A percentile compares a stretch with the other conserved stretches of the same genome.
Conservation (phyloP, 768 basidiomycete genomes). For the Rhodosporidiobolus sp. region DNA sequence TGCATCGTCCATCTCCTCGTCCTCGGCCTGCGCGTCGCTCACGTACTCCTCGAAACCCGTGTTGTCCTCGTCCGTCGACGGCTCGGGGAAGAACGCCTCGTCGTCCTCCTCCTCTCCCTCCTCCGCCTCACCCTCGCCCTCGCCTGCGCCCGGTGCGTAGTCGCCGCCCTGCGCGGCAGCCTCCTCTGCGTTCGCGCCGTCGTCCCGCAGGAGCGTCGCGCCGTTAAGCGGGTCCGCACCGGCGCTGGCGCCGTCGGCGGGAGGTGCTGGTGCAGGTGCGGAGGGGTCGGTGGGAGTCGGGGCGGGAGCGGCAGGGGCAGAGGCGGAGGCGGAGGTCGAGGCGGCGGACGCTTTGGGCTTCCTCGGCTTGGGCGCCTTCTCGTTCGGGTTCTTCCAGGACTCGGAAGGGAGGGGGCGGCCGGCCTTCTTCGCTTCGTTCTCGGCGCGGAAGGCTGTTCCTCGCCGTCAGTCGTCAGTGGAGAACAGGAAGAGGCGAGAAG, state of each 20-base stretch:
- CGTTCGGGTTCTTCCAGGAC: neutral
- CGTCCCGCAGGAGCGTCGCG: slow-evolving; percentile 38
- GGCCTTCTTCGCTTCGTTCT: slow-evolving; percentile 9
- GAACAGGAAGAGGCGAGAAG: neutral
- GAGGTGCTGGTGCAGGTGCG: neutral
- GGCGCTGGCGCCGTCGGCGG: neutral
- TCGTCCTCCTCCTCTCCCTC: slow-evolving; percentile 53
- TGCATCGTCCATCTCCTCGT: slow-evolving; percentile 3
- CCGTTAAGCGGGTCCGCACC: slow-evolving; percentile 62
- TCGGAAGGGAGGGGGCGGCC: neutral
- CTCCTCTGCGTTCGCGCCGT: slow-evolving; percentile 56
- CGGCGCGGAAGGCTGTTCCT: slow-evolving; percentile 11
- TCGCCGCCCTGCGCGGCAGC: slow-evolving; percentile 56
- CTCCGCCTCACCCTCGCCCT: neutral
- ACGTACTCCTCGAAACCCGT: slow-evolving; percentile 37
- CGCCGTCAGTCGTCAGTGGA: neutral
- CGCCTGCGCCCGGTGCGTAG: slow-evolving; percentile 56
- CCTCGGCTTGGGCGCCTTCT: slow-evolving; percentile 6
- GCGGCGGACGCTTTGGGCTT: neutral
- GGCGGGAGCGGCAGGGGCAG: neutral
- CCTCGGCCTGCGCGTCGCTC: slow-evolving; percentile 6
- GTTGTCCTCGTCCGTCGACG: slow-evolving; percentile 48
- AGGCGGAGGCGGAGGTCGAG: neutral
- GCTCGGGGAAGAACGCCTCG: slow-evolving; percentile 56
- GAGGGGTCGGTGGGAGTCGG: neutral